These are phyloP conservation scores for Gentiana straminea DNA, from an alignment of 257 asterid species.

Conservation along the genomic window DNA sequence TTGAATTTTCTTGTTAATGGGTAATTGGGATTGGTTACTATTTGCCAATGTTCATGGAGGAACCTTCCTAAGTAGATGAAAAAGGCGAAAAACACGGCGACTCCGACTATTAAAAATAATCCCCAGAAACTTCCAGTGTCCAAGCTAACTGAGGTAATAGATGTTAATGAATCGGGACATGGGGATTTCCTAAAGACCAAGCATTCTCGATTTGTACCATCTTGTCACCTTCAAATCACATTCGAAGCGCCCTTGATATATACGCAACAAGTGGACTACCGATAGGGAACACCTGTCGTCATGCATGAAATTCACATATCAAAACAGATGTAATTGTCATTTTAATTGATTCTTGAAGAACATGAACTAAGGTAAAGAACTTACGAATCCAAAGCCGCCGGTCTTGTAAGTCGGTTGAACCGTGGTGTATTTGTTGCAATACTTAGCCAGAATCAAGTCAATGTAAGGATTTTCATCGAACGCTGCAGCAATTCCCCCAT, in stretches of 20 bases:
- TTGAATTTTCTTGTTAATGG: no score
- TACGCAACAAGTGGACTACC: constrained; percentile 39
- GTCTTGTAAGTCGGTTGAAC: no score
- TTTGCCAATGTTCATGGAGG: constrained; percentile 4
- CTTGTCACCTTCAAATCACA: constrained; percentile 28
- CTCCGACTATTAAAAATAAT: constrained; percentile 28
- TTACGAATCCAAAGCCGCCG: no score
- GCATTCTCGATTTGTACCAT: constrained; percentile 30
- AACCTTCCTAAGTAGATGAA: constrained; percentile 1
- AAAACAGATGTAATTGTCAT: no score
- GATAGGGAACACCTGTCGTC: constrained; percentile 36
- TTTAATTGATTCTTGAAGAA: no score
- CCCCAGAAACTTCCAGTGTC: constrained; percentile 49
- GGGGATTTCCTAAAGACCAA: constrained; percentile 23
- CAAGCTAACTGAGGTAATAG: constrained; percentile 26
- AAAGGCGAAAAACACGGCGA: constrained; percentile 13
- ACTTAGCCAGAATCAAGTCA: no score
- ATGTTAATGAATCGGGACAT: background rate
- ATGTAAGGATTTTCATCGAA: no score
- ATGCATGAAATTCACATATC: no score
- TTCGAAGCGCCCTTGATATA: constrained; percentile 33
- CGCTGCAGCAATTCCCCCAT: no score
- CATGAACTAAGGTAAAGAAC: no score
- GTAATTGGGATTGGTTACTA: no score
- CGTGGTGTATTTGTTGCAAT: no score